Evolutionary conservation across 345 rosid genomes (phyloP).

Genomic region (Salix udensis): DNA sequence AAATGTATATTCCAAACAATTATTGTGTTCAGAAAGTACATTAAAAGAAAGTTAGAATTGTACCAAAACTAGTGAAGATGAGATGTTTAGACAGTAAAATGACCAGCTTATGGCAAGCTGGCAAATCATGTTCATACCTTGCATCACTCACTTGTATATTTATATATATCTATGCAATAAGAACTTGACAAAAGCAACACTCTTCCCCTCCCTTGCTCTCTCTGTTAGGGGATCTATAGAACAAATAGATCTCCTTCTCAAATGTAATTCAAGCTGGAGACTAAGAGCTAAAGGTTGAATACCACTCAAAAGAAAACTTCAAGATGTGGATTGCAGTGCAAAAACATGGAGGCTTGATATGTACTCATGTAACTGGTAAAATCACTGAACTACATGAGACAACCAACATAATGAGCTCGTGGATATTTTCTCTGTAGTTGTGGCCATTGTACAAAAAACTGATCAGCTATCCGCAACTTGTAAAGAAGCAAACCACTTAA

Average conservation of each 20-base stretch:
- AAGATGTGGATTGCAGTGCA: background rate
- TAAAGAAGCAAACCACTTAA: slow-evolving; percentile 81
- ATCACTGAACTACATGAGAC: slow-evolving; percentile 53
- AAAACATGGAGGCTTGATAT: background rate
- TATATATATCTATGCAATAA: background rate
- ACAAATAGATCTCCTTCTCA: background rate
- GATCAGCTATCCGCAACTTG: slow-evolving; percentile 71
- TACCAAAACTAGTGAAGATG: too few relatives aligned
- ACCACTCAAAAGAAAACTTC: background rate
- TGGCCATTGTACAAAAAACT: slow-evolving; percentile 90
- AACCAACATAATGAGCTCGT: slow-evolving; percentile 68
- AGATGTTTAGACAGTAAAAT: too few relatives aligned
- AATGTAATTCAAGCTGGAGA: background rate
- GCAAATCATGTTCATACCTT: too few relatives aligned
- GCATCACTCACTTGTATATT: too few relatives aligned
- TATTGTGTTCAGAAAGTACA: too few relatives aligned
- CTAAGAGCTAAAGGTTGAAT: background rate
- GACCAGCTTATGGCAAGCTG: too few relatives aligned
- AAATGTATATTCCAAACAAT: too few relatives aligned
- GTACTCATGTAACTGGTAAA: background rate
- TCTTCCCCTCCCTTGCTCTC: too few relatives aligned
- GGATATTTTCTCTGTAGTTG: slow-evolving; percentile 60
- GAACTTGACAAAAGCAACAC: background rate
- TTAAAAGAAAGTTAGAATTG: too few relatives aligned
- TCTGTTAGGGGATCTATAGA: background rate